Evolutionary conservation across 2,329 filamentous ascomycete genomes (phyloP), one percentile per base, ranked within the genome.

Genomic region (Fusarium illudens): DNA sequence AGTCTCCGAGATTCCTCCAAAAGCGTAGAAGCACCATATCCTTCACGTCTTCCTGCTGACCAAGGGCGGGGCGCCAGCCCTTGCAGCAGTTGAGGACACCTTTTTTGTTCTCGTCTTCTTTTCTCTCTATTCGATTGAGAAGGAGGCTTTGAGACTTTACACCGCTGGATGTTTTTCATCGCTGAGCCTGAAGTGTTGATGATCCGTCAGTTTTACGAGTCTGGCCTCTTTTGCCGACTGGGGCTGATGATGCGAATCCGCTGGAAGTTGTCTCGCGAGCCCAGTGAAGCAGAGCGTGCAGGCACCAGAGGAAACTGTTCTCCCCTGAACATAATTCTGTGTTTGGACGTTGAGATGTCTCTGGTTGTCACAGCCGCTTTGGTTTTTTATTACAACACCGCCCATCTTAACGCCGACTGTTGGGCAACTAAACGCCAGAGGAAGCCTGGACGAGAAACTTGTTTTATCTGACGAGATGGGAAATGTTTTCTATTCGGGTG

Each of bases 321-420:
- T 65, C 63, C 60, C 7, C n/a, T 9, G 17, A 25, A n/a, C 3
- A 3, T 20, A 15, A 46, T 15, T 9, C 2, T 13, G 46, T 33
- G 37, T 2, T 25, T 22, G 30, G 11, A 34, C 11, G 30, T 27
- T 17, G 64, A 68, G 60, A 62, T 50, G 58, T 50, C 56, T 51
- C 37, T 30, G 2, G 27, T 49, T 49, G 30, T 6, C 10, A 13
- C 19, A 25, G 46, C 36, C 46, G 30, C 53, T 65, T 62, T 60
- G 44, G 30, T 42, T 64, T 67, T 53, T 52, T 34, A 22, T 49
- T 49, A 59, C 52, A 39, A 64, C 33, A n/a, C 48, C 54, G 70
- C 71, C 70, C 71, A 70, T 73, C 71, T 71, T 68, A 73, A 73
- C 68, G 71, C 71, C 71, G 71, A 73, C 34, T 73, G 71, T 73